Evolutionary conservation across 2,329 filamentous ascomycete genomes (phyloP).

Genomic region (Monosporascus sp.): DNA sequence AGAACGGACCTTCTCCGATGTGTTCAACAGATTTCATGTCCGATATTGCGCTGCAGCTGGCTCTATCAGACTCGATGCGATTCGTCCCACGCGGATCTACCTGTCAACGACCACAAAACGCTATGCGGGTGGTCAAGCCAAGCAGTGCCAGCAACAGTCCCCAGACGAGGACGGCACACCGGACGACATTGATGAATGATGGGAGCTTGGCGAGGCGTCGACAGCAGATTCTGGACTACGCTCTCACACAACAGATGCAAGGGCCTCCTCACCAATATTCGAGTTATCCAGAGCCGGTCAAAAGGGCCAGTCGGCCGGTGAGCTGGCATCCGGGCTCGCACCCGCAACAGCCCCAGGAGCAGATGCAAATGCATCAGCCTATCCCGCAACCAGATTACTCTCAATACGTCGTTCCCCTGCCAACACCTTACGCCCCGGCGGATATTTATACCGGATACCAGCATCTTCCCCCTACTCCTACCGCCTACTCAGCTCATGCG

Average conservation of each 20-base stretch:
- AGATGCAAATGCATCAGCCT: constrained; percentile 32
- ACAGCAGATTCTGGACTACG: constrained; percentile 42
- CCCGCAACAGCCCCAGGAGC: constrained; percentile 27
- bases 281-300: constrained; percentile 26
- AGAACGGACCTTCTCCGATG: constrained; percentile 22
- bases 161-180: constrained; percentile 44
- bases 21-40: constrained; percentile 40
- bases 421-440: constrained; percentile 34
- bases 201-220: constrained; percentile 38
- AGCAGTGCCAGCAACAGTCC: constrained; percentile 66
- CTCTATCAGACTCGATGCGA: constrained; percentile 40
- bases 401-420: constrained; percentile 34
- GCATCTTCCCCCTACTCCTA: constrained; percentile 47
- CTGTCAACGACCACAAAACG: constrained; percentile 42
- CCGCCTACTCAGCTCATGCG: constrained; percentile 51
- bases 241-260: constrained; percentile 34
- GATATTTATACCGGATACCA: constrained; percentile 37
- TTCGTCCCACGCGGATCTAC: constrained; percentile 45
- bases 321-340: constrained; percentile 72
- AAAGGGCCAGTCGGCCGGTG: constrained; percentile 51
- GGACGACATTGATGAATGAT: constrained; percentile 54
- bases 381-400: constrained; percentile 28
- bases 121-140: constrained; percentile 60
- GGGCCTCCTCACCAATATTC: constrained; percentile 19
- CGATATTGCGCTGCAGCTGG: constrained; percentile 47